These are phyloP conservation scores for Capsicum baccatum DNA, from an alignment of 257 asterid species.

Conservation along the genomic window DNA sequence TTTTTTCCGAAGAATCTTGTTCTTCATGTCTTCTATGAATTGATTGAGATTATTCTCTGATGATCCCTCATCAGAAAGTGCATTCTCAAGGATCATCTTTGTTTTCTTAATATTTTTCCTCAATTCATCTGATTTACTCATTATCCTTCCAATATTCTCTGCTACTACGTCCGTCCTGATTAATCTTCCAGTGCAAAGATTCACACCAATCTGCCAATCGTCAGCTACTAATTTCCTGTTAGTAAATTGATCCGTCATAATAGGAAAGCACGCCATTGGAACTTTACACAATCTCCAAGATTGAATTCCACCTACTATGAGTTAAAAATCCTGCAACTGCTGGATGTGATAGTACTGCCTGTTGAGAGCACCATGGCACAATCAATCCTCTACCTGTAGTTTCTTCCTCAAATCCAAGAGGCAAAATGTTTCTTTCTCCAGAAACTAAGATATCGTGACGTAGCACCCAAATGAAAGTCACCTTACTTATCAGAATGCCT, in stretches of 20 bases:
- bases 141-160: slow-evolving; percentile 26
- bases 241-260: slow-evolving; percentile 28
- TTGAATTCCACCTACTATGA: slow-evolving; percentile 35
- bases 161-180: slow-evolving; percentile 13
- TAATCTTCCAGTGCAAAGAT: slow-evolving; percentile 20
- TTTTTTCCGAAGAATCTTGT: slow-evolving; percentile 21
- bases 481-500: slow-evolving; percentile 31
- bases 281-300: slow-evolving; percentile 30
- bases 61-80: slow-evolving; percentile 15
- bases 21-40: slow-evolving; percentile 20
- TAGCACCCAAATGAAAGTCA: slow-evolving; percentile 39
- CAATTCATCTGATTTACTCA: slow-evolving; percentile 13
- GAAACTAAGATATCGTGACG: slow-evolving; percentile 32
- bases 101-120: slow-evolving; percentile 23
- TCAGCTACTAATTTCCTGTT: slow-evolving; percentile 30
- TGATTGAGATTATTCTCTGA: slow-evolving; percentile 20
- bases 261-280: slow-evolving; percentile 32
- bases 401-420: slow-evolving; percentile 28
- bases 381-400: slow-evolving; percentile 31
- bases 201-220: slow-evolving; percentile 31
- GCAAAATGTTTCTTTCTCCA: slow-evolving; percentile 25
- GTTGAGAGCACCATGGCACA: slow-evolving; percentile 37
- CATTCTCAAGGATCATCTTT: slow-evolving; percentile 6
- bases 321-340: slow-evolving; percentile 32
- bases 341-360: slow-evolving; percentile 34